Conservation (phyloP, 768 basidiomycete species). For the Mycena metata region DNA sequence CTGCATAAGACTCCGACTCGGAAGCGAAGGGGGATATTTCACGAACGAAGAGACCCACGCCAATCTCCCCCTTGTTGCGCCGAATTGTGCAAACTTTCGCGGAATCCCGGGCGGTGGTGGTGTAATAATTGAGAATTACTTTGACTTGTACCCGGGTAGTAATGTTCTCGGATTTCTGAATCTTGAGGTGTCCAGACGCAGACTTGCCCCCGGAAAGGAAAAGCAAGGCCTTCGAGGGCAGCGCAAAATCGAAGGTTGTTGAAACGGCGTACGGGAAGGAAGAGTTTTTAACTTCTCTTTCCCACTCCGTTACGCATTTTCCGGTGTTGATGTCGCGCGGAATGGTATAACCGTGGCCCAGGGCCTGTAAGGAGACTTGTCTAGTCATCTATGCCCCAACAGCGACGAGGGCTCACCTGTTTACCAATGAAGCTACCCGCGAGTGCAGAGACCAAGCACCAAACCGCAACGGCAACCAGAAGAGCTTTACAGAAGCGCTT, state of each 20-base stretch:
- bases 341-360: slow-evolving; percentile 22
- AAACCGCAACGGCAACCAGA: slow-evolving; percentile 28
- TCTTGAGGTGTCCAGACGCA: slow-evolving; percentile 43
- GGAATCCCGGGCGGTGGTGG: slow-evolving; percentile 38
- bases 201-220: slow-evolving; percentile 46
- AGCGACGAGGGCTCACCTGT: slow-evolving; percentile 9
- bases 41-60: slow-evolving; percentile 56
- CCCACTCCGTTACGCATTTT: slow-evolving; percentile 29
- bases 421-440: slow-evolving; percentile 16
- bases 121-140: slow-evolving; percentile 43
- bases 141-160: slow-evolving; percentile 44
- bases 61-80: slow-evolving; percentile 43
- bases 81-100: slow-evolving; percentile 49
- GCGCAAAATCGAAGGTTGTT: slow-evolving; percentile 35
- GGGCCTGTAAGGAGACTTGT: slow-evolving; percentile 7
- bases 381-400: slow-evolving; percentile 13
- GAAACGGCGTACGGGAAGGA: slow-evolving; percentile 34
- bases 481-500: slow-evolving; percentile 30
- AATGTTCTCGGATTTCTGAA: slow-evolving; percentile 42
- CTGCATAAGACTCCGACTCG: neutral
- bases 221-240: slow-evolving; percentile 46
- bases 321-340: slow-evolving; percentile 5
- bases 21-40: neutral
- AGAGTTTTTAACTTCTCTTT: neutral
- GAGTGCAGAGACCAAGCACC: slow-evolving; percentile 22